Percentiles rank a stretch among this genome's conserved stretches.
These are phyloP conservation scores for Akanthomyces dipterigenus DNA, from an alignment of 2,329 filamentous ascomycete species.

Conservation along the genomic window DNA sequence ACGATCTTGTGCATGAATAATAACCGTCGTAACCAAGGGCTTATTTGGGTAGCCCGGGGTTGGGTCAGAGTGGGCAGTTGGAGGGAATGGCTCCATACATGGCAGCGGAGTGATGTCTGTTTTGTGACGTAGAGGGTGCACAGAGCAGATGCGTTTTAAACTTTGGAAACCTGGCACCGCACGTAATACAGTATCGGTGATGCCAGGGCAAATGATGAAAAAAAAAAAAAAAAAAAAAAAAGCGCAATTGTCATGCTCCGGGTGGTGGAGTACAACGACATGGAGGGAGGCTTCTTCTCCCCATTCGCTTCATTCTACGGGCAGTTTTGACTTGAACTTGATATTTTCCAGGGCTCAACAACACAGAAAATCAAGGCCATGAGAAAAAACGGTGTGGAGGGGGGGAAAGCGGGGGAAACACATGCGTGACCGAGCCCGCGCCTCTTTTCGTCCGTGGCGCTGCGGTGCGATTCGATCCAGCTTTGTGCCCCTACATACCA, in stretches of 20 bases:
- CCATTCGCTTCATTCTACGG: background rate
- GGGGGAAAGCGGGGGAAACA: background rate
- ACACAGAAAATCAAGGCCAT: background rate
- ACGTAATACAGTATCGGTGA: background rate
- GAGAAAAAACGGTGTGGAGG: background rate
- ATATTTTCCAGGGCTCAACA: too few species aligned
- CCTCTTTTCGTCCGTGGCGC: background rate
- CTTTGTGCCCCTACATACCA: too few species aligned
- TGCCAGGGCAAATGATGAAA: background rate
- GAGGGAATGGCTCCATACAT: background rate
- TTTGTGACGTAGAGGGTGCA: background rate
- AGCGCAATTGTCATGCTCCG: background rate
- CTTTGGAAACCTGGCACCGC: background rate
- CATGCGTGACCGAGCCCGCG: background rate
- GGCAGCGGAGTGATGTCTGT: background rate
- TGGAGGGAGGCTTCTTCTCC: slow-evolving; percentile 2
- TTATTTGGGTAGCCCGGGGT: background rate
- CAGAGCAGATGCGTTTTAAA: background rate
- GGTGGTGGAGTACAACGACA: background rate
- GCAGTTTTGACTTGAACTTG: background rate
- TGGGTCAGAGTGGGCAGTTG: background rate
- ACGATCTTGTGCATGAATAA: slow-evolving; percentile 3
- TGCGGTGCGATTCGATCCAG: background rate
- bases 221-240: background rate
- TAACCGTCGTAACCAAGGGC: background rate